Evolutionary conservation across 2,329 filamentous ascomycete species (phyloP).

Genomic region (Beauveria sp.): DNA sequence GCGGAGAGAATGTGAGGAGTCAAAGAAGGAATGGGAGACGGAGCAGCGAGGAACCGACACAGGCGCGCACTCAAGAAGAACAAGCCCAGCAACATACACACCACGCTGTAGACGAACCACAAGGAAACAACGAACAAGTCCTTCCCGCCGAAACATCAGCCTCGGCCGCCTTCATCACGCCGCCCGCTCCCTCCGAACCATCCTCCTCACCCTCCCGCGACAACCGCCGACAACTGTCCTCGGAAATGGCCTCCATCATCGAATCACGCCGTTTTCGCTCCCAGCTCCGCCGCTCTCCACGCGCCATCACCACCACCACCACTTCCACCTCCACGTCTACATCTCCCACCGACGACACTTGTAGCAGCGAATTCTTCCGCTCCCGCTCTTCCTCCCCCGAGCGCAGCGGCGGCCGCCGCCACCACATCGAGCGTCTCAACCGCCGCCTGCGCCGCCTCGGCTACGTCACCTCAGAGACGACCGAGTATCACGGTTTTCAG

Average conservation of each 20-base stretch:
- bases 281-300: not conserved
- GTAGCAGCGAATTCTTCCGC: not conserved
- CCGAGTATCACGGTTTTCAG: not conserved
- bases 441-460: slow-evolving; percentile 2
- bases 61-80: not conserved
- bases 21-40: not conserved
- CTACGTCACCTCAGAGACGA: not conserved
- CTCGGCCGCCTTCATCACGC: not conserved
- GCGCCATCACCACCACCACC: not conserved
- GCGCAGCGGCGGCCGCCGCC: not conserved
- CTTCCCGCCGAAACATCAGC: not conserved
- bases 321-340: too few species aligned
- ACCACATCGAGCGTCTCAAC: not conserved
- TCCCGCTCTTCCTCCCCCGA: not conserved
- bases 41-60: not conserved
- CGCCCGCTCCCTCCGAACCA: not conserved
- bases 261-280: not conserved
- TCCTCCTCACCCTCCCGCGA: not conserved
- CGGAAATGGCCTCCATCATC: not conserved
- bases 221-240: not conserved
- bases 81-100: not conserved
- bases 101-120: not conserved
- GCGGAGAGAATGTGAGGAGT: not conserved
- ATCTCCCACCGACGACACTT: not conserved
- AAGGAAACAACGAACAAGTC: not conserved